These are phyloP conservation scores for Copromyces sp. DNA, from an alignment of 495 filamentous ascomycete species.

Conservation along the genomic window DNA sequence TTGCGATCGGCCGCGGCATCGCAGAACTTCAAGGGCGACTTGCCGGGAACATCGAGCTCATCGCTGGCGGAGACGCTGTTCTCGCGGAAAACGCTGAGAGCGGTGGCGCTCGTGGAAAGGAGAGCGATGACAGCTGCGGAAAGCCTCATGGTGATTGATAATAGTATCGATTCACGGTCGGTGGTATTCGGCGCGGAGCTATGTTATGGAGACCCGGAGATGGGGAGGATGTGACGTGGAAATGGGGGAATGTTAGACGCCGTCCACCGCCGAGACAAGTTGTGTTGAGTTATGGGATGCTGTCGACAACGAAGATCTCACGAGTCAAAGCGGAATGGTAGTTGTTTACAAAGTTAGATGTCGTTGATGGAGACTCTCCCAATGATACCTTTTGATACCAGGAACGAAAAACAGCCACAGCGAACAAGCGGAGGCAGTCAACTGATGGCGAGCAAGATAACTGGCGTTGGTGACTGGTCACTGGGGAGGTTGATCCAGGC, in stretches of 20 bases:
- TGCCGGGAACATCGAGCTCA: slow-evolving; percentile 51
- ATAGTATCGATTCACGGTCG: not conserved
- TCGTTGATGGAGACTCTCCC: not conserved
- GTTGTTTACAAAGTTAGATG: not conserved
- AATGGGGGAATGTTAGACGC: not conserved
- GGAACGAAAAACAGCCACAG: not conserved
- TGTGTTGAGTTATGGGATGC: not conserved
- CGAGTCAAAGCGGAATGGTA: not conserved
- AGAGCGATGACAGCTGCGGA: slow-evolving; percentile 30
- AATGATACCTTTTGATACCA: not conserved
- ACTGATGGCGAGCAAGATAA: not conserved
- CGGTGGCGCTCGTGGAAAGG: slow-evolving; percentile 28
- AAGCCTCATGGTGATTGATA: slow-evolving; percentile 29
- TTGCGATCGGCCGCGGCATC: slow-evolving; percentile 35
- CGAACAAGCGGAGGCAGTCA: not conserved
- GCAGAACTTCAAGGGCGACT: slow-evolving; percentile 72
- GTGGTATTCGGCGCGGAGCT: not conserved
- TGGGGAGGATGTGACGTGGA: not conserved
- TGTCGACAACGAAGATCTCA: not conserved
- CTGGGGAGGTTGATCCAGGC: not conserved
- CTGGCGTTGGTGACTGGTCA: not conserved
- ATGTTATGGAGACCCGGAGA: not conserved
- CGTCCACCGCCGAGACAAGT: not conserved
- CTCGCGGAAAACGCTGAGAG: slow-evolving; percentile 30
- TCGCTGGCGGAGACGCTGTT: slow-evolving; percentile 26